Conservation (phyloP, 208 protist genomes). For the Acanthamoeba royreba region DNA sequence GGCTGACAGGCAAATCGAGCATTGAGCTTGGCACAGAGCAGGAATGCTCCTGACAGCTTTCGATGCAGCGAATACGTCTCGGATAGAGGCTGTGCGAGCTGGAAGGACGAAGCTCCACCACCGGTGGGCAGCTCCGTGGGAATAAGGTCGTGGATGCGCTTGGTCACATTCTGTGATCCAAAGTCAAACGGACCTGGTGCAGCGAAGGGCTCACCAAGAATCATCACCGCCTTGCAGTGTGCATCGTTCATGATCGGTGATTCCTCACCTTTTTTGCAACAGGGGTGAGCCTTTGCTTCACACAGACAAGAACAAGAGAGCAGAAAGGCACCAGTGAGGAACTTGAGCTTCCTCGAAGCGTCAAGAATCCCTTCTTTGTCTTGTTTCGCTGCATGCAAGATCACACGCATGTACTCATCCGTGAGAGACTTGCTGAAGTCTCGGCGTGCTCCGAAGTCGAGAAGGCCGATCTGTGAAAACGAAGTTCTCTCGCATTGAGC, state of each 20-base stretch:
- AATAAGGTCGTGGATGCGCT: constrained; percentile 84
- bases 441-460: constrained; percentile 93
- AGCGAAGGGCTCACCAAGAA: constrained; percentile 90
- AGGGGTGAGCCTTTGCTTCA: background rate
- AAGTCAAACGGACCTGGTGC: constrained; percentile 86
- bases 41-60: constrained; percentile 91
- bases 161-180: constrained; percentile 81
- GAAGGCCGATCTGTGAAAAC: constrained; percentile 55
- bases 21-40: constrained; percentile 88
- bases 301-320: background rate
- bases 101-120: no score
- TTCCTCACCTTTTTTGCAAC: constrained; percentile 34
- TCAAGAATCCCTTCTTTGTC: constrained; percentile 84
- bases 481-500: background rate
- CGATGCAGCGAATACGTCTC: constrained; percentile 95
- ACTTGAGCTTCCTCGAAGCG: constrained; percentile 89
- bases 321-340: constrained; percentile 87
- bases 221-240: constrained; percentile 85
- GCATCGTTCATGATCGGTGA: constrained; percentile 85
- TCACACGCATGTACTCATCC: constrained; percentile 88
- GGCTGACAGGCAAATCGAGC: constrained; percentile 81
- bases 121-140: constrained; percentile 88
- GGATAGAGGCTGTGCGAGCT: constrained; percentile 80
- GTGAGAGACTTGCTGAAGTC: constrained; percentile 86
- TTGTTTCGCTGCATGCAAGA: constrained; percentile 83